phyloP scores from a whole-genome alignment of 306 rosid species.

The Quercus wislizeni region DNA sequence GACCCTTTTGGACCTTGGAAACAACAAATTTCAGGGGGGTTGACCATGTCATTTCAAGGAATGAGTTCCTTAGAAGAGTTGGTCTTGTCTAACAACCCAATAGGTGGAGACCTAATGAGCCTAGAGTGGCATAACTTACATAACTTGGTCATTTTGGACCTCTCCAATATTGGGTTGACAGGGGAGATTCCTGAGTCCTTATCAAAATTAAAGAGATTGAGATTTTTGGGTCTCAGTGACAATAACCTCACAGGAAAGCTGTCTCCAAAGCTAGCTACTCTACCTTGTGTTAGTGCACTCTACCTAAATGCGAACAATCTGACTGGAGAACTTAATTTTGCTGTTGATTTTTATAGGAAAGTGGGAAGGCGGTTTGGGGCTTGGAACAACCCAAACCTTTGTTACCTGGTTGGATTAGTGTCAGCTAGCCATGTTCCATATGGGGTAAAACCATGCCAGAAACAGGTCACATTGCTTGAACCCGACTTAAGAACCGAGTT shows the following conservation, averaged over 20 bases:
- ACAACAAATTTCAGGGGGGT: slow-evolving; percentile 75
- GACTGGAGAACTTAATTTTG: slow-evolving; percentile 63
- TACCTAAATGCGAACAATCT: slow-evolving; percentile 79
- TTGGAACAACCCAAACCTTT: slow-evolving; percentile 77
- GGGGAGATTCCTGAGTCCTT: slow-evolving; percentile 90
- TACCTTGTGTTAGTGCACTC: slow-evolving; percentile 67
- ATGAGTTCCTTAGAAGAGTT: slow-evolving; percentile 61
- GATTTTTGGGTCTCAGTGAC: slow-evolving; percentile 74
- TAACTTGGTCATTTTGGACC: slow-evolving; percentile 68
- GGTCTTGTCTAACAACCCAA: slow-evolving; percentile 73
- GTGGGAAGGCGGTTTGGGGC: slow-evolving; percentile 89
- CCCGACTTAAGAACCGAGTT: slow-evolving; percentile 28
- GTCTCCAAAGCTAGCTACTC: slow-evolving; percentile 58
- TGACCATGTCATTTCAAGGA: slow-evolving; percentile 50
- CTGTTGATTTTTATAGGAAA: slow-evolving; percentile 55
- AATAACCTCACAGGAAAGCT: slow-evolving; percentile 72
- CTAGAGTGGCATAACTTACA: slow-evolving; percentile 59
- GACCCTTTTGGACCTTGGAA: slow-evolving; percentile 80
- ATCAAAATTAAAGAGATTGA: slow-evolving; percentile 56
- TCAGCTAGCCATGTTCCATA: slow-evolving; percentile 45
- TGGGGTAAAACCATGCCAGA: slow-evolving; percentile 79
- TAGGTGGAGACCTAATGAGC: slow-evolving; percentile 58
- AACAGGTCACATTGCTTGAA: slow-evolving; percentile 40
- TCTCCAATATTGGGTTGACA: slow-evolving; percentile 54
- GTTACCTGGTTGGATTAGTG: slow-evolving; percentile 46